Evolutionary conservation across 345 rosid genomes (phyloP).

Genomic region (Triadica sebifera): DNA sequence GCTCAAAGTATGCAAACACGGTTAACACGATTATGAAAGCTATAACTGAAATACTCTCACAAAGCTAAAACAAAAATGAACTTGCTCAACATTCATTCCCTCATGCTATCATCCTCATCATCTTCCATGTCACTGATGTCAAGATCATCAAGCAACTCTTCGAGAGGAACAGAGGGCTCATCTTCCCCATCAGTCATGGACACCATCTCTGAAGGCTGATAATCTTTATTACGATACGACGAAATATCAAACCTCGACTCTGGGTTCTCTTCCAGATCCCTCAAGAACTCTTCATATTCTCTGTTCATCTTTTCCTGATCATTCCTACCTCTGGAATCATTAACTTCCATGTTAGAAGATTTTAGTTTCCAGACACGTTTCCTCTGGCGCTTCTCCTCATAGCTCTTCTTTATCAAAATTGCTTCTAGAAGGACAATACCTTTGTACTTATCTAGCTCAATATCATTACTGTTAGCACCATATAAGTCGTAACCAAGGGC

Average conservation of each 20-base stretch:
- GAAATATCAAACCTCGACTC: conserved; percentile 51
- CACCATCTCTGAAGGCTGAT: conserved; percentile 55
- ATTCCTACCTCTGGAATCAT: conserved; percentile 6
- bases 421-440: conserved; percentile 16
- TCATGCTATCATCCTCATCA: conserved; percentile 36
- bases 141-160: conserved; percentile 53
- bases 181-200: conserved; percentile 59
- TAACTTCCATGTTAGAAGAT: conserved; percentile 24
- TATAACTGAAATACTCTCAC: too few species aligned
- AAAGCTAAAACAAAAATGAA: too few species aligned
- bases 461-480: conserved; percentile 14
- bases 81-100: conserved; percentile 18
- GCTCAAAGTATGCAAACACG: conserved; percentile 13
- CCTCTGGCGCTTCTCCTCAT: conserved; percentile 17
- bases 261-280: conserved; percentile 59
- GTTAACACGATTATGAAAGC: conserved; percentile 10
- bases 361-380: conserved; percentile 1
- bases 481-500: conserved; percentile 26
- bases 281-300: conserved; percentile 54
- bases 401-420: conserved; percentile 24
- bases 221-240: conserved; percentile 45
- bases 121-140: conserved; percentile 39
- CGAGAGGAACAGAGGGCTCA: conserved; percentile 40
- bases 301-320: conserved; percentile 19
- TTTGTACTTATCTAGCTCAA: conserved; percentile 7